A percentile compares a stretch with the other conserved stretches of the same genome.
Evolutionary conservation across 2,329 filamentous ascomycete genomes (phyloP).

Genomic region (Bipolaris sorokiniana): DNA sequence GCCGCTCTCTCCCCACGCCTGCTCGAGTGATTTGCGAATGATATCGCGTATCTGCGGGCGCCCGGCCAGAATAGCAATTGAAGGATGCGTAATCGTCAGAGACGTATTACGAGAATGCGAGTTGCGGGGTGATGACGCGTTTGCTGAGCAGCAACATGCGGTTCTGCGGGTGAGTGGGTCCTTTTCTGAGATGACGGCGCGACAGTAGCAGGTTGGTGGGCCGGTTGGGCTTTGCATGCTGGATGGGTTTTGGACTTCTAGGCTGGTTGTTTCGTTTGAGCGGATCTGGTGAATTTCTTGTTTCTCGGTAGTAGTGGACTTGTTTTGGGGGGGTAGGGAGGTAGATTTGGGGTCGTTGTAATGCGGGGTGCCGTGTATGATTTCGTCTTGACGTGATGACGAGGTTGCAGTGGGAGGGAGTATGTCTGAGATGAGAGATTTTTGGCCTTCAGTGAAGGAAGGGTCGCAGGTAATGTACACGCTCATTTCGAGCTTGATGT

Average conservation of each 20-base stretch:
- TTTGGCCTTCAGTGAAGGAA: conserved; percentile 53
- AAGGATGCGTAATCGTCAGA: conserved; percentile 37
- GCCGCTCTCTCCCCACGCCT: conserved; percentile 66
- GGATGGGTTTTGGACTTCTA: conserved; percentile 27
- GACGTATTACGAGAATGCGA: conserved; percentile 13
- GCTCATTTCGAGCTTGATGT: conserved; percentile 57
- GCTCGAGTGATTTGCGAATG: conserved; percentile 62
- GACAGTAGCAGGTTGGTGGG: conserved; percentile 56
- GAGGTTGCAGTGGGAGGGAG: conserved; percentile 13
- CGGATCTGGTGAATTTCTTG: conserved; percentile 31
- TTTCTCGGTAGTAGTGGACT: conserved; percentile 20
- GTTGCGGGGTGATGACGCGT: neutral
- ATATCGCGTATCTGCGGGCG: conserved; percentile 60
- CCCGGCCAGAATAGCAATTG: conserved; percentile 53
- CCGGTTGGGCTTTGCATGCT: conserved; percentile 32
- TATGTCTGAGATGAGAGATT: conserved; percentile 33
- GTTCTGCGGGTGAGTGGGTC: conserved; percentile 36
- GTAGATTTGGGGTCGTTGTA: conserved; percentile 15
- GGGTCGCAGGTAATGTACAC: conserved; percentile 64
- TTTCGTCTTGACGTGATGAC: neutral
- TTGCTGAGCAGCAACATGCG: conserved; percentile 26
- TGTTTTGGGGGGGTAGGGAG: conserved; percentile 14
- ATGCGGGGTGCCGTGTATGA: conserved; percentile 28
- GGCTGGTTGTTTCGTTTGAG: conserved; percentile 8
- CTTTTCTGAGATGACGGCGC: conserved; percentile 50